A percentile compares a stretch with the other conserved stretches of the same genome.
These are phyloP conservation scores for Ophiostoma sp. DNA, from an alignment of 2,329 filamentous ascomycete genomes.

Conservation along the genomic window DNA sequence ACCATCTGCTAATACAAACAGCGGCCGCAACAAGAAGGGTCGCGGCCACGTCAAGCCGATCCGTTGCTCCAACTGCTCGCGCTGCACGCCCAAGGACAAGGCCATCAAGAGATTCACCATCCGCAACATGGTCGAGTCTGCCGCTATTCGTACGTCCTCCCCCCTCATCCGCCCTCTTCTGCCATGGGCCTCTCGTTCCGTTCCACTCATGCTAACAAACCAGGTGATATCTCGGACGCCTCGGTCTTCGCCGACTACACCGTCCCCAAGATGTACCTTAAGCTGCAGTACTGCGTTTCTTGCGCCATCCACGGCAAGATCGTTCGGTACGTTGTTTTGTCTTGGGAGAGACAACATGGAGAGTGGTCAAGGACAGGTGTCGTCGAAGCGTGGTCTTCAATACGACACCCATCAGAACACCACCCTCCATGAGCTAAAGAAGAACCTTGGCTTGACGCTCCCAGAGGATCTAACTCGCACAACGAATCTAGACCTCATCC, in stretches of 20 bases:
- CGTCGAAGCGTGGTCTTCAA: background rate
- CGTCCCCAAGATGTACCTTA: conserved; percentile 99
- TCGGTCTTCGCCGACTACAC: conserved; percentile 99
- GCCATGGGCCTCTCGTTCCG: no score
- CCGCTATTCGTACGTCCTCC: conserved; percentile 85
- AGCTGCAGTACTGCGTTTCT: conserved; percentile 99
- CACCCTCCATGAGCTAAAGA: conserved; percentile 41
- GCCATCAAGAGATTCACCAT: conserved; percentile 99
- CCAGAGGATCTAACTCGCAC: conserved; percentile 20
- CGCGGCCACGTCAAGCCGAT: conserved; percentile 99
- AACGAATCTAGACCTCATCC: background rate
- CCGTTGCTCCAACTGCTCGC: conserved; percentile 67
- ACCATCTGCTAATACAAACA: conserved; percentile 35
- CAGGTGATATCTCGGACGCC: conserved; percentile 99
- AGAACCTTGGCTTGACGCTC: conserved; percentile 36
- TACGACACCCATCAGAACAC: background rate
- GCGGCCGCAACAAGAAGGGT: conserved; percentile 99
- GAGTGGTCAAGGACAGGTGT: conserved; percentile 9
- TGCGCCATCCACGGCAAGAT: conserved; percentile 99
- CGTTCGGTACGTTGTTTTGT: conserved; percentile 87
- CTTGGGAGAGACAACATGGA: conserved; percentile 50
- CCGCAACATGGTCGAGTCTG: conserved; percentile 99
- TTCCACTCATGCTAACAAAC: conserved; percentile 12
- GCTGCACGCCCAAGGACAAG: conserved; percentile 98
- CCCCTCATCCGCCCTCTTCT: no score